These are phyloP conservation scores for Penicillium psychrosexuale DNA, from an alignment of 2,329 filamentous ascomycete species.

Conservation along the genomic window DNA sequence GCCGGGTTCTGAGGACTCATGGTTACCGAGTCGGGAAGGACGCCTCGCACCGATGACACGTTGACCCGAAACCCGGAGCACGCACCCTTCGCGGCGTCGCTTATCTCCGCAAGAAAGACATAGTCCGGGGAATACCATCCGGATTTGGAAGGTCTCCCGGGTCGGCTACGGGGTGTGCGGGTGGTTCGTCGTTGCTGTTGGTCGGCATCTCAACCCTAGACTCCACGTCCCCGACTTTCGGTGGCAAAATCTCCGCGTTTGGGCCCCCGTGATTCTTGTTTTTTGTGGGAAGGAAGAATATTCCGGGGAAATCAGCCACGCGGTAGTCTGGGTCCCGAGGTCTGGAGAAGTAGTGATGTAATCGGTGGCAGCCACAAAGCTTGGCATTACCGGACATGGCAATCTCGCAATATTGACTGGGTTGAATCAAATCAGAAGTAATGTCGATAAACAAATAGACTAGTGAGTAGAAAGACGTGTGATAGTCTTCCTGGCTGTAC, in stretches of 20 bases:
- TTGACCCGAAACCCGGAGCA: slow-evolving; percentile 9
- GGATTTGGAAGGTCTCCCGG: slow-evolving; percentile 4
- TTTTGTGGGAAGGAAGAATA: slow-evolving; percentile 7
- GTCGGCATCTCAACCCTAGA: slow-evolving; percentile 4
- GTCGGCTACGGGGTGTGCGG: neutral
- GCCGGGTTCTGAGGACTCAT: neutral
- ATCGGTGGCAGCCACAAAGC: slow-evolving; percentile 14
- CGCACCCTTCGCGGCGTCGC: neutral
- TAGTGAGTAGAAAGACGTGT: no score
- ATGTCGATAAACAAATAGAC: no score
- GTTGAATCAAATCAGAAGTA: no score
- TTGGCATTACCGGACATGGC: neutral
- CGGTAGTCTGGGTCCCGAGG: neutral
- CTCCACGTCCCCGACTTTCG: neutral
- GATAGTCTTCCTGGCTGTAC: no score
- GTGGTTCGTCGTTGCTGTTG: slow-evolving; percentile 2
- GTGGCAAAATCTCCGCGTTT: no score
- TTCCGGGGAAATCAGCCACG: neutral
- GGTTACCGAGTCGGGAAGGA: neutral
- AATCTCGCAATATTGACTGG: no score
- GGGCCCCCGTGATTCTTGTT: slow-evolving; percentile 10
- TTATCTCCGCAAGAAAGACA: slow-evolving; percentile 6
- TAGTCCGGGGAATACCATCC: slow-evolving; percentile 17
- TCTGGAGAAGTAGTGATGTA: slow-evolving; percentile 10
- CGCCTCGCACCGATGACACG: slow-evolving; percentile 19